A percentile compares a stretch with the other conserved stretches of the same genome.
Evolutionary conservation across 306 rosid species (phyloP).

Genomic region (Hylodesmum podocarpum): DNA sequence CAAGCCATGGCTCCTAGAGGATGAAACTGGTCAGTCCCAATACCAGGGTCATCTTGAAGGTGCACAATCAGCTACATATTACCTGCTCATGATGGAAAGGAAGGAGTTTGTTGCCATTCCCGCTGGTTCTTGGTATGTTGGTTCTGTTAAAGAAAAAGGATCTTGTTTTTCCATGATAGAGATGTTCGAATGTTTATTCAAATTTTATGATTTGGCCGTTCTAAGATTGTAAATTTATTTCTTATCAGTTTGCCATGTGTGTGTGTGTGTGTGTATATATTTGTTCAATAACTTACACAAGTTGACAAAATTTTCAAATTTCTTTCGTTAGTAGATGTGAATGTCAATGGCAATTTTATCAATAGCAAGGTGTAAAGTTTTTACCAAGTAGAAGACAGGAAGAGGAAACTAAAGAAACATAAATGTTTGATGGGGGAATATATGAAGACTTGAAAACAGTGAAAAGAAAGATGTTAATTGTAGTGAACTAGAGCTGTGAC

Average conservation of each 20-base stretch:
- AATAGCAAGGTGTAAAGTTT: not conserved
- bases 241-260: too few relatives aligned
- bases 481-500: not conserved
- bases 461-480: not conserved
- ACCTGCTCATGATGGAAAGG: slow-evolving; percentile 70
- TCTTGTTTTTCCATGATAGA: not conserved
- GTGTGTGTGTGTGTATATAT: too few relatives aligned
- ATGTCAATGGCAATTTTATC: not conserved
- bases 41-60: slow-evolving; percentile 81
- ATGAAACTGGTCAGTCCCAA: slow-evolving; percentile 82
- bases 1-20: slow-evolving; percentile 90
- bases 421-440: not conserved
- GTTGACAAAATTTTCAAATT: not conserved
- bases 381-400: not conserved
- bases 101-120: slow-evolving; percentile 92
- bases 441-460: not conserved
- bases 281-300: not conserved
- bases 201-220: not conserved
- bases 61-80: slow-evolving; percentile 80
- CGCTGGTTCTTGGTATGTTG: slow-evolving; percentile 83
- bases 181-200: not conserved
- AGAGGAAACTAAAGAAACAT: not conserved
- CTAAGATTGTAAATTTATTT: not conserved
- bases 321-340: not conserved
- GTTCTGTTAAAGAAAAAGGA: not conserved